Evolutionary conservation across 208 protist genomes (phyloP), one percentile per base, ranked within the genome.

Genomic region (Trypanosoma boissoni): DNA sequence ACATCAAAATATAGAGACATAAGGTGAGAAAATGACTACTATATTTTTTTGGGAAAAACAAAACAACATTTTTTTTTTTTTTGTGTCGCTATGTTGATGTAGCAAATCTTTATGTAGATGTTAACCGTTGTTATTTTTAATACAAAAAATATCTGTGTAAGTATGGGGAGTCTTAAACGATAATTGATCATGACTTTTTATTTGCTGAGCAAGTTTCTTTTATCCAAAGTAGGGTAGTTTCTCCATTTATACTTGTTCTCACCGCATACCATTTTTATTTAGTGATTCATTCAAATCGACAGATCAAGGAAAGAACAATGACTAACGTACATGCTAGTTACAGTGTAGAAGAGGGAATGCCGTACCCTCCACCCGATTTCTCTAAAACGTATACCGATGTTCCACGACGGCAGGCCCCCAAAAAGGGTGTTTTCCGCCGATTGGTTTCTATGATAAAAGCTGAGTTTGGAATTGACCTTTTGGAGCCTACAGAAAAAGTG

Each of bases 351-450:
- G 64, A 9, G 46, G 39, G 27, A 28, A 83, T 81, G 71, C 59
- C 64, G 21, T 75, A 89, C 52, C 80, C 79, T n/a, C 74, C 83
- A n/a, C 67, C 71, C 23, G 87, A 94, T 57, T 66, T 57, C 31
- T 91, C 83, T 6, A 94, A 94, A 71, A 68, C 75, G 37, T 86
- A 85, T 51, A 75, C 76, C 27, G 69, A 80, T 45, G 78, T 89
- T 18, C 77, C 78, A 0, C 72, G 58, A 5, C 52, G 34, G n/a
- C 58, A 45, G 2, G 51, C 76, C 21, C 68, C 62, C 23, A 34
- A 50, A 21, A 74, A 64, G 23, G 23, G 72, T 9, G 53, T 81
- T 10, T 41, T 64, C 42, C 55, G 64, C 9, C 63, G 45, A 36
- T 46, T 88, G 14, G 64, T 74, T 37, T 58, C 54, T 9, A 66